Evolutionary conservation across 345 rosid species (phyloP).

Genomic region (Citrus medica): DNA sequence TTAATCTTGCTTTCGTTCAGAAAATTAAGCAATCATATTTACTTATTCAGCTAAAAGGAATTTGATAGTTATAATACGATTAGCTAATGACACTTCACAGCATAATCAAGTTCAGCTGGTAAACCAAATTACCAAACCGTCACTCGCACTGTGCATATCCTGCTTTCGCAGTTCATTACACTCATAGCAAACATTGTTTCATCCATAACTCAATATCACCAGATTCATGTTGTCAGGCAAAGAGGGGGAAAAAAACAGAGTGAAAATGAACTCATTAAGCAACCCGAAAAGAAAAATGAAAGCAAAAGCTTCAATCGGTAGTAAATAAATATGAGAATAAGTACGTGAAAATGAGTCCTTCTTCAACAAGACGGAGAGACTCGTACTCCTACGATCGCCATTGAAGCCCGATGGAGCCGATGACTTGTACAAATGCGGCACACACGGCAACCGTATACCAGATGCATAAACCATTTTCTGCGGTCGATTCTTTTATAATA

Average conservation of each 20-base stretch:
- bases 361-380: constrained; percentile 46
- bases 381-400: constrained; percentile 46
- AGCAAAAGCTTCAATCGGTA: background rate
- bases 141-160: no score
- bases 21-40: background rate
- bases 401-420: constrained; percentile 39
- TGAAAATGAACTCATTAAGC: background rate
- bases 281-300: background rate
- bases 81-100: background rate
- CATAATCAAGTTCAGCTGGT: background rate
- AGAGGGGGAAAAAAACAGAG: background rate
- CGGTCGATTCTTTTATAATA: background rate
- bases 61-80: background rate
- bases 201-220: background rate
- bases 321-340: constrained; percentile 11
- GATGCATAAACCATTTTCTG: constrained; percentile 59
- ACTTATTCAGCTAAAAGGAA: background rate
- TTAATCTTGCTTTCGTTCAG: background rate
- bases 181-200: background rate
- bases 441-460: constrained; percentile 48
- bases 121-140: no score
- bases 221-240: background rate
- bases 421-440: constrained; percentile 32
- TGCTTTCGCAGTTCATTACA: background rate
- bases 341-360: constrained; percentile 50